Base-by-base conservation (phyloP, 2,329 filamentous ascomycete species). In the Ophiostoma ulmi region DNA sequence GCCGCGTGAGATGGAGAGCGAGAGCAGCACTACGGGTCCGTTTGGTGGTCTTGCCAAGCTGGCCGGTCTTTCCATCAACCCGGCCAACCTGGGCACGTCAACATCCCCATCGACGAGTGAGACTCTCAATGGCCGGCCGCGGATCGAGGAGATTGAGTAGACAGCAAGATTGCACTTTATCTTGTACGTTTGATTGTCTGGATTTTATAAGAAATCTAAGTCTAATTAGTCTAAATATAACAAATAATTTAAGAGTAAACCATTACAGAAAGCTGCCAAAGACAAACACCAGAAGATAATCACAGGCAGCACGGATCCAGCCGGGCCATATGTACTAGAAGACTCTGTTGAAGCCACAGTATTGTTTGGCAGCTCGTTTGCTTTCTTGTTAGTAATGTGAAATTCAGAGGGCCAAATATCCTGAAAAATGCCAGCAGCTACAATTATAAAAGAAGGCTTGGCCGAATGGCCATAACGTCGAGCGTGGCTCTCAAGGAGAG, bases 61-160 rank as follows among this genome's bases (percentile, higher is more conserved):
- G 74, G 80, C 80, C 64, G 85, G 85, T 0, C 75, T 86, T 72
- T 77, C 73, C 13, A 22, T 74, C 58, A 65, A 72, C 14, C 72
- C 73, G 5, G 63, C 44, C 3, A 41, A 11, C 10, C 20, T 65
- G 6, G 10, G 39, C 39, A 35, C 10, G 11, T 68, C 35, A 38
- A 26, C 4, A 41, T 31, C 10, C 10, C 44, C 17, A 31, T 38
- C 67, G 1, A 13, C 22, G 3, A 35, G 17, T 20, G 41, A 66
- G 22, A 36, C 26, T 5, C 13, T 26, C 3, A 26, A 67, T 11
- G 39, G 26, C 22, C 22, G 69, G 31, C 72, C 74, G 1, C 70
- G 74, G 6, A 75, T 75, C 5, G 74, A 75, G 55, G 74, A 75
- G 63, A 64, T 75, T 5, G 74, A 75, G 61, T 75, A 73, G 61